These are phyloP conservation scores for Corylus avellana DNA, from an alignment of 306 rosid genomes.

Conservation along the genomic window DNA sequence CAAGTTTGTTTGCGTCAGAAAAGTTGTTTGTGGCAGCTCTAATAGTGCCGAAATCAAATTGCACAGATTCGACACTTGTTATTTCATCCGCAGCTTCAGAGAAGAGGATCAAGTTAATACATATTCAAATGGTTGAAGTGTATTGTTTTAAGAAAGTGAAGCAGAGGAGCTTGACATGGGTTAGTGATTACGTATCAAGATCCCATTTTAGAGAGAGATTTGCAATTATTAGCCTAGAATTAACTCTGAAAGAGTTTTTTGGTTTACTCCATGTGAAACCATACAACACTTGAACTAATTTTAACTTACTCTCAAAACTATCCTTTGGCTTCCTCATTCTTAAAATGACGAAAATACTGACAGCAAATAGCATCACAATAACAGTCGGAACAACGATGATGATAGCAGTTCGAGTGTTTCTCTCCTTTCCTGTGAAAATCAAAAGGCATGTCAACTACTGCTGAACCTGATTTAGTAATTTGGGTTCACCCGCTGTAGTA, in stretches of 20 bases:
- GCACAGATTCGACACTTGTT: constrained; percentile 37
- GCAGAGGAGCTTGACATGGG: no score
- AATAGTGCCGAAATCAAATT: constrained; percentile 36
- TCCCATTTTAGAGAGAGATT: no score
- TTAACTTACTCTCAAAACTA: background rate
- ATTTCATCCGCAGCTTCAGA: constrained; percentile 4
- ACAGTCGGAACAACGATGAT: background rate
- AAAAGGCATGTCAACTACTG: background rate
- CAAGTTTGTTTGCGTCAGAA: constrained; percentile 39
- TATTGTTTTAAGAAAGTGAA: no score
- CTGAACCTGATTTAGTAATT: background rate
- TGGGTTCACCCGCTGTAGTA: no score
- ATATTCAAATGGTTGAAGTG: no score
- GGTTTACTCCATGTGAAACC: background rate
- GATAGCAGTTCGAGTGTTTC: background rate
- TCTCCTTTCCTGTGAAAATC: background rate
- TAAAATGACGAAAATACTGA: background rate
- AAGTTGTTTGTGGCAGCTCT: constrained; percentile 45
- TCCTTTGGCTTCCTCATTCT: background rate
- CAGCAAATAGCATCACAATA: background rate
- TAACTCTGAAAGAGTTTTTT: no score
- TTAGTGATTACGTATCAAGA: no score
- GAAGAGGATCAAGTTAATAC: no score
- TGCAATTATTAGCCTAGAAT: no score
- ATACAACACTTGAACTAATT: background rate